Evolutionary conservation across 768 basidiomycete genomes (phyloP).

Genomic region (Kwoniella dejecticola): DNA sequence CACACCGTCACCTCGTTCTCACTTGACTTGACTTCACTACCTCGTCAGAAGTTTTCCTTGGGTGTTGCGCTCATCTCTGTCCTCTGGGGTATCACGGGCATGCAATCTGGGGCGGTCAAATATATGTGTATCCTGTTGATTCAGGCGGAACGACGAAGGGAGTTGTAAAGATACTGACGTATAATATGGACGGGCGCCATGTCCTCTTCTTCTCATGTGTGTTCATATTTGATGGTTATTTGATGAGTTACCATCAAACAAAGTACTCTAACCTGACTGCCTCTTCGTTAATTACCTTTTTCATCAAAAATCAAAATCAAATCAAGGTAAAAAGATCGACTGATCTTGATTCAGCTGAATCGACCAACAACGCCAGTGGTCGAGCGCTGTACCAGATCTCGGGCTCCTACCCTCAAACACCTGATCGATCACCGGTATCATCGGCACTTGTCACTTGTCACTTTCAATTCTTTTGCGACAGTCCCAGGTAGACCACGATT

Average conservation of each 20-base stretch:
- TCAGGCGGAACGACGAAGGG: too few relatives aligned
- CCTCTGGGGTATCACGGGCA: too few relatives aligned
- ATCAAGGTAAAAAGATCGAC: constrained; percentile 10
- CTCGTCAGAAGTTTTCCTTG: background rate
- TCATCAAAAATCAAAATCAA: background rate
- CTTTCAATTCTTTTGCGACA: too few relatives aligned
- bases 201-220: background rate
- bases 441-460: too few relatives aligned
- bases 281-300: too few relatives aligned
- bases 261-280: too few relatives aligned
- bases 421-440: background rate
- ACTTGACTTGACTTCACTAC: background rate
- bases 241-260: background rate
- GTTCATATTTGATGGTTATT: background rate
- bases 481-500: too few relatives aligned
- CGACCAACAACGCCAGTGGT: too few relatives aligned
- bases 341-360: background rate
- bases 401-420: background rate
- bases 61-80: too few relatives aligned
- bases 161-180: background rate
- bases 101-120: too few relatives aligned
- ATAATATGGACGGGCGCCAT: too few relatives aligned
- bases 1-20: background rate
- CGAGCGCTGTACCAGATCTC: background rate
- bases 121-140: too few relatives aligned